Evolutionary conservation across 306 rosid genomes (phyloP).

Genomic region (Castanea mollissima): DNA sequence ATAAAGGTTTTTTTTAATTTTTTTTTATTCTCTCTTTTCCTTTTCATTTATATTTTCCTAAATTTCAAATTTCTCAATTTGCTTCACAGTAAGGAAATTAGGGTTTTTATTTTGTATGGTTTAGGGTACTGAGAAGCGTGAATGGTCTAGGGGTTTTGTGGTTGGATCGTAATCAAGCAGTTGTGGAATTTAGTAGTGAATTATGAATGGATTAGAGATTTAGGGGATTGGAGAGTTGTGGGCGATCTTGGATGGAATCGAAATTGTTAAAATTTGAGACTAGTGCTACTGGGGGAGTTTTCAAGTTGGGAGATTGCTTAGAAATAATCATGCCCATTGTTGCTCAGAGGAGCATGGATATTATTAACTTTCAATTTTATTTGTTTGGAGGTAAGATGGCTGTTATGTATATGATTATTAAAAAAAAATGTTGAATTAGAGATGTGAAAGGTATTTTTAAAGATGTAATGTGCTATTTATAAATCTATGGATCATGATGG

Average conservation of each 20-base stretch:
- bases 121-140: slow-evolving; percentile 13
- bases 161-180: slow-evolving; percentile 44
- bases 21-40: slow-evolving; percentile 1
- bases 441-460: no score
- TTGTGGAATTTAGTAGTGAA: slow-evolving; percentile 17
- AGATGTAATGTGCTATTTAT: no score
- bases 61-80: background rate
- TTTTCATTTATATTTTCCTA: background rate
- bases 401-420: no score
- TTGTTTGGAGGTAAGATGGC: no score
- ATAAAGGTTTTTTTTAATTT: background rate
- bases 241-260: slow-evolving; percentile 28
- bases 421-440: no score
- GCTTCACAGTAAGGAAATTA: slow-evolving; percentile 11
- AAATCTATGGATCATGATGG: no score
- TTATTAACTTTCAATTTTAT: no score
- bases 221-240: slow-evolving; percentile 20
- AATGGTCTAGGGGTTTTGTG: slow-evolving; percentile 40
- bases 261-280: slow-evolving; percentile 35
- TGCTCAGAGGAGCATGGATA: slow-evolving; percentile 55
- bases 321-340: slow-evolving; percentile 34
- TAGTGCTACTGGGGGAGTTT: slow-evolving; percentile 32
- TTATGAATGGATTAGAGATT: slow-evolving; percentile 42
- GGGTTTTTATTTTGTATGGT: slow-evolving; percentile 18
- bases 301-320: slow-evolving; percentile 48